Conservation (phyloP, 805 yeast species). For the Candida montana region DNA sequence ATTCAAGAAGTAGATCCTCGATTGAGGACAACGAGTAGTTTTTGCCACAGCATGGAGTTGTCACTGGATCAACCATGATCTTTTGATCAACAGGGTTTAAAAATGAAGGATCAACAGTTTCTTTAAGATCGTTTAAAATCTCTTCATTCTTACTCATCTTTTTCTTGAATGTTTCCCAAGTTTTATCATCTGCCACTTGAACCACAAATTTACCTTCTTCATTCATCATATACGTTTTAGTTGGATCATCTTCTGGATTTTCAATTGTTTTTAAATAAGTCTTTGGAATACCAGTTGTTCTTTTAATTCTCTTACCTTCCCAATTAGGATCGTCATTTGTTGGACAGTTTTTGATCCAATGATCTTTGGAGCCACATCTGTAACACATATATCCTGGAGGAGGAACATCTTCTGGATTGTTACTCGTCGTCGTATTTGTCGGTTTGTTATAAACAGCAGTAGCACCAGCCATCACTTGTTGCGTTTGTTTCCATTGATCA, state of each 20-base stretch:
- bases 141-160: conserved; percentile 31
- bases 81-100: conserved; percentile 68
- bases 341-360: conserved; percentile 96
- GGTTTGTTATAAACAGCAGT: conserved; percentile 63
- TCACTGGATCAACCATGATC: conserved; percentile 65
- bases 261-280: conserved; percentile 83
- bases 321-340: conserved; percentile 87
- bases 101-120: conserved; percentile 46
- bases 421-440: conserved; percentile 16
- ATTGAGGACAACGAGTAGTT: conserved; percentile 55
- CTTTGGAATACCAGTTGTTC: conserved; percentile 97
- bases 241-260: conserved; percentile 64
- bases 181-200: conserved; percentile 88
- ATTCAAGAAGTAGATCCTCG: conserved; percentile 64
- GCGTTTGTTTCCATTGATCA: conserved; percentile 93
- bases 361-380: conserved; percentile 93
- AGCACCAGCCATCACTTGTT: conserved; percentile 82
- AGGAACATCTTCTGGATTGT: conserved; percentile 62
- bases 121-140: conserved; percentile 23
- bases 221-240: conserved; percentile 69
- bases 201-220: conserved; percentile 95
- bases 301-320: conserved; percentile 85
- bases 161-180: conserved; percentile 85
- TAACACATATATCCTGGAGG: conserved; percentile 97
- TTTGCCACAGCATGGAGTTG: conserved; percentile 74